Base-by-base conservation (phyloP, 2,329 filamentous ascomycete species). In the Neocatenulostroma microsporum region DNA sequence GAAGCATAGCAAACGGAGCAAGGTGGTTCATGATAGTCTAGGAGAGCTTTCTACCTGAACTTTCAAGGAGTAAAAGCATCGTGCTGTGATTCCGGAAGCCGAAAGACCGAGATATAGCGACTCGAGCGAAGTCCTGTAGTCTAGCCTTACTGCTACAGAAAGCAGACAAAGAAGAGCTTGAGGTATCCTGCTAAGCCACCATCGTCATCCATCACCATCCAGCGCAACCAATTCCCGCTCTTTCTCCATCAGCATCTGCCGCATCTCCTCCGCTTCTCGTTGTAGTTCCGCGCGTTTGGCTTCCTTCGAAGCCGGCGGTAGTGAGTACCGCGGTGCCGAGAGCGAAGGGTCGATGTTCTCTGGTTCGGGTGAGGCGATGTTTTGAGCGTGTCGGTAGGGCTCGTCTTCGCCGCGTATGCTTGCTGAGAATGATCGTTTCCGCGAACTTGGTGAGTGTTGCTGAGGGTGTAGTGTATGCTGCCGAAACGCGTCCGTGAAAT, bases 181-280 rank as follows among this genome's bases (percentile, higher is more conserved):
- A 29, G 26, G 18, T 13, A 19, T 21, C 11, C 10, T 13, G 14
- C 15, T 17, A 7, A 14, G 8, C 14, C 18, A 25, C 11, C 8
- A 8, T 18, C 13, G 12, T 38, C 33, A 44, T 19, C 38, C 45
- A 12, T 49, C 45, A 3, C 46, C 45, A 13, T 40, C 50, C 39
- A 58, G 35, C 27, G 45, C 54, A 21, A 79, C 78, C 39, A 88
- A 63, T 52, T 88, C 83, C 30, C 77, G 70, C 60, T 88, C 83
- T 53, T 87, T 88, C 10, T 76, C 80, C 8, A 77, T 71, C 20
- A 88, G 66, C 58, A 82, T 68, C 56, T 80, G 76, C 24, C 82
- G 73, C 78, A 91, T 91, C 35, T 70, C 69, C 53, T 88, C 82
- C 0, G 83, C 78, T 57, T 93, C 84, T 17, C 77, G 70, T 55